Conservation (phyloP, 371 early-diverging fungal species). For the Smittium culicis region DNA sequence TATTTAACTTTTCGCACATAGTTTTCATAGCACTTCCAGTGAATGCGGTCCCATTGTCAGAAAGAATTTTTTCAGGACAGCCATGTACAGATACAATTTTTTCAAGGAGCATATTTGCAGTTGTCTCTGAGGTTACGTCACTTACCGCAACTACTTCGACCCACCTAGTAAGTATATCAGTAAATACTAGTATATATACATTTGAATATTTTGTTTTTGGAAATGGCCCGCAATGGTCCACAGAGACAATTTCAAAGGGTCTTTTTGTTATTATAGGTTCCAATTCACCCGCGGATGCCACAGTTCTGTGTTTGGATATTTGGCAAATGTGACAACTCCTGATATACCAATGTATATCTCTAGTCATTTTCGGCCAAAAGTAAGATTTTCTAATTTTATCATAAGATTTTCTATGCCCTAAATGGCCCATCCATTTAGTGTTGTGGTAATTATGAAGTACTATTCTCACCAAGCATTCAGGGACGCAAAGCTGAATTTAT, state of each 20-base stretch:
- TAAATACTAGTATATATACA: not conserved
- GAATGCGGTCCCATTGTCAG: not conserved
- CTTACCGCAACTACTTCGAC: not conserved
- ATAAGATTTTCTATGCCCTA: not conserved
- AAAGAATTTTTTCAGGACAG: not conserved
- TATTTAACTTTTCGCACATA: not conserved
- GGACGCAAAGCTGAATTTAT: not conserved
- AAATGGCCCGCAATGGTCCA: not conserved
- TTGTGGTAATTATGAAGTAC: not conserved
- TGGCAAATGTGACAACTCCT: not conserved
- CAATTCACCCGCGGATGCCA: not conserved
- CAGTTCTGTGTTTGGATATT: not conserved
- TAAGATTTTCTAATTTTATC: not conserved
- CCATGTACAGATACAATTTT: not conserved
- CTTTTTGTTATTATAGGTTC: not conserved
- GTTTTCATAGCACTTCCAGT: not conserved
- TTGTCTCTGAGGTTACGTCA: not conserved
- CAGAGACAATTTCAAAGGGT: constrained; percentile 1
- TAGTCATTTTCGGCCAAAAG: constrained; percentile 1
- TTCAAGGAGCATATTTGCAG: not conserved
- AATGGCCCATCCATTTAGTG: not conserved
- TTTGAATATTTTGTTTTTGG: not conserved
- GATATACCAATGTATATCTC: not conserved
- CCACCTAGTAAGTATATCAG: not conserved
- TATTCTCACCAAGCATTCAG: not conserved